Base-by-base conservation (phyloP, 257 asterid genomes). In the Capsicum pubescens region DNA sequence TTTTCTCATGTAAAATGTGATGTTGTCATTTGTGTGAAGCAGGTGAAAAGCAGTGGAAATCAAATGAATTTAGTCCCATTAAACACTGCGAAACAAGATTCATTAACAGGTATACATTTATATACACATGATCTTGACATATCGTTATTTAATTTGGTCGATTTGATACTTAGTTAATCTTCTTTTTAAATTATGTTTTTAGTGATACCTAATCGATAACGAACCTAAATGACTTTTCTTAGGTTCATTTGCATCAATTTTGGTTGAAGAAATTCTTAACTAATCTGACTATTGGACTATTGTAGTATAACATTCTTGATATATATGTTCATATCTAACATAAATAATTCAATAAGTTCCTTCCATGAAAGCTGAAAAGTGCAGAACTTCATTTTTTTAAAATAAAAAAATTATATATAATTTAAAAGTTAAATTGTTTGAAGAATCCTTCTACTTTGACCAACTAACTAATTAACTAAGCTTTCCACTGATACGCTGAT, bases 31-130 rank as follows among this genome's bases (percentile, higher is more conserved):
- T 36, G 4, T 70, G 71, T 79, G 79, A 58, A 85, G 59, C 86
- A 89, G 97, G 88, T 86, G 87, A 86, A 89, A 87, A 86, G 80
- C 60, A 82, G 14, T 80, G 87, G 85, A 82, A 90, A 68, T 83
- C 52, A 85, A 60, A 84, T 83, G 85, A 89, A 86, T 87, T 60
- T 68, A 58, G 21, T 85, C 85, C 82, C 85, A 71, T 67, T 52
- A 78, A 71, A 44, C 13, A 44, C 60, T 48, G 19, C 42, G 52
- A 11, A 61, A 21, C 66, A 79, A 79, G 54, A 8, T 79, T 36
- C 67, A 79, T 14, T 81, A 81, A 6, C 60, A 81, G 84, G 84
- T 81, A 74, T 8, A 74, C 8, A 8, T 39, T 0, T n/a, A 8
- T 7, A 60, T 17, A 44, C 48, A 39, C 3, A 26, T 26, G 32